Conservation (phyloP, 1,139 yeast species). For the Yamadazyma buinensis region DNA sequence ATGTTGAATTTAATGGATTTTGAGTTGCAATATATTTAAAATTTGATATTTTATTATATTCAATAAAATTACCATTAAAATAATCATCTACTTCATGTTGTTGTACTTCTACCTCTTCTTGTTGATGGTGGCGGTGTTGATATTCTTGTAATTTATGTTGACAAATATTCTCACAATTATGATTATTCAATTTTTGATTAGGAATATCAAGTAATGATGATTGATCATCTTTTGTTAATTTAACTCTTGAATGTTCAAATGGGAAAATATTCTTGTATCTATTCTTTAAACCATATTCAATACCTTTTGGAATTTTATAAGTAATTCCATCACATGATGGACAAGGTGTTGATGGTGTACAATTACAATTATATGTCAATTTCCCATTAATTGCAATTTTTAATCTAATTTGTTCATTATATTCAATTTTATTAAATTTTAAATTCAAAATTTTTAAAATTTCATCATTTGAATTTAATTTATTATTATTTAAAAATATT, state of each 20-base stretch:
- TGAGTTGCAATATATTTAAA: conserved; percentile 41
- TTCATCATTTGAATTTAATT: conserved; percentile 15
- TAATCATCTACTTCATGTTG: conserved; percentile 29
- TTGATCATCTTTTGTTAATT: conserved; percentile 16
- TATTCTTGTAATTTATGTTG: too few relatives aligned
- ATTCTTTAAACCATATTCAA: conserved; percentile 43
- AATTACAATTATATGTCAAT: conserved; percentile 14
- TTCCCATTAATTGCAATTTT: conserved; percentile 25
- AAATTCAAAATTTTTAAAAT: conserved; percentile 31
- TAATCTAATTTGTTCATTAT: conserved; percentile 46
- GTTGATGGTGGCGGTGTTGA: conserved; percentile 5
- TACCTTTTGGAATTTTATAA: conserved; percentile 52
- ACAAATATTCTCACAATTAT: conserved; percentile 7
- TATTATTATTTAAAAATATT: conserved; percentile 14
- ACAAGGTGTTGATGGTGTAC: conserved; percentile 43
- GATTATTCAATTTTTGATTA: background rate
- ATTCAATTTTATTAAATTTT: conserved; percentile 47
- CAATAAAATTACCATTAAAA: conserved; percentile 41
- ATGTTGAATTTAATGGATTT: conserved; percentile 37
- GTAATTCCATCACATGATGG: conserved; percentile 39
- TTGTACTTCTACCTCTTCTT: conserved; percentile 1
- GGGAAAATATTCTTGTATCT: conserved; percentile 46
- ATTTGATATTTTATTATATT: conserved; percentile 16
- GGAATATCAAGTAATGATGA: conserved; percentile 1
- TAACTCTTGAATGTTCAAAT: conserved; percentile 44